Evolutionary conservation across 164 flowering plant genomes (phyloP).

Genomic region (Malania oleifera): DNA sequence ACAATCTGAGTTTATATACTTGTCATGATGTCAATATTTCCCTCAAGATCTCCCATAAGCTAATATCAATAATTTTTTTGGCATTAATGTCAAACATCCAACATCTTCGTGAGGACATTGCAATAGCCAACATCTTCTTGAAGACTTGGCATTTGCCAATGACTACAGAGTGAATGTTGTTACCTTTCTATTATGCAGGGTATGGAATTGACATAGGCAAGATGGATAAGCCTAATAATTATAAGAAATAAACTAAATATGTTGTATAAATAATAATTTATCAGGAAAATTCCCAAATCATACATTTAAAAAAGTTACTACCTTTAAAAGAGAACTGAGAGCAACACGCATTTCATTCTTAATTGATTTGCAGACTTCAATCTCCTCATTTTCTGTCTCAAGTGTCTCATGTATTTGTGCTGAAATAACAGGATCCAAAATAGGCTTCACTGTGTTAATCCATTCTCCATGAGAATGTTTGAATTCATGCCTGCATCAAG

Average conservation of each 20-base stretch:
- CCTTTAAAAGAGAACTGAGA: conserved; percentile 68
- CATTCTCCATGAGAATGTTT: conserved; percentile 66
- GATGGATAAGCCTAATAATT: too few relatives aligned
- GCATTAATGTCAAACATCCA: too few relatives aligned
- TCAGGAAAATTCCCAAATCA: neutral
- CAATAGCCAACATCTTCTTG: too few relatives aligned
- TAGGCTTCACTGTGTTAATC: conserved; percentile 56
- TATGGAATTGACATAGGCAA: too few relatives aligned
- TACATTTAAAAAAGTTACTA: conserved; percentile 17
- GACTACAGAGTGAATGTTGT: too few relatives aligned
- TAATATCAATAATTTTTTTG: too few relatives aligned
- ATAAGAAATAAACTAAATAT: neutral
- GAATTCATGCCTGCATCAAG: conserved; percentile 64
- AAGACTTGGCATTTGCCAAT: too few relatives aligned
- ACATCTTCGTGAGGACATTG: too few relatives aligned
- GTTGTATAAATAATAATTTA: neutral
- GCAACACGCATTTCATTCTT: conserved; percentile 65
- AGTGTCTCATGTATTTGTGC: conserved; percentile 25
- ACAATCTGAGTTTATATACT: too few relatives aligned
- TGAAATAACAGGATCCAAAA: conserved; percentile 38
- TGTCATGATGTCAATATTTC: too few relatives aligned
- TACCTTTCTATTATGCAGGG: too few relatives aligned
- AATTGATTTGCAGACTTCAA: conserved; percentile 37
- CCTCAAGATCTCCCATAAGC: too few relatives aligned
- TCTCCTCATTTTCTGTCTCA: conserved; percentile 36